A percentile compares a stretch with the other conserved stretches of the same genome.
Evolutionary conservation across 108 stramenopile species (phyloP).

Genomic region (Fistulifera pelliculosa): DNA sequence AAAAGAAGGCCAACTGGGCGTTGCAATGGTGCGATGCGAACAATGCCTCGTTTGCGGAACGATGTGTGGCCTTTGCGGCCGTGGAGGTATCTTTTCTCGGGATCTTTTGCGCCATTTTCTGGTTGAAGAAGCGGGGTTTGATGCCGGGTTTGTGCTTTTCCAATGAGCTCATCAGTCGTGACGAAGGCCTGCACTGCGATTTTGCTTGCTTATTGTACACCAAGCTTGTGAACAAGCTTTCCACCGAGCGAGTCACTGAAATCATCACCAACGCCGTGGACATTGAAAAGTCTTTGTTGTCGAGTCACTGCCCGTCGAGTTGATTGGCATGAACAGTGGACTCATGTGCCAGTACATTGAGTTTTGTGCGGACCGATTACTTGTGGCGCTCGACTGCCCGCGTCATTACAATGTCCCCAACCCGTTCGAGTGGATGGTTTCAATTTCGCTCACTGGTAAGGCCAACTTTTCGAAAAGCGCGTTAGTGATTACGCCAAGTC

Average conservation of each 20-base stretch:
- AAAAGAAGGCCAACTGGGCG: conserved; percentile 98
- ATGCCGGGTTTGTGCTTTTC: conserved; percentile 99
- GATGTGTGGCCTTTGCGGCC: conserved; percentile 97
- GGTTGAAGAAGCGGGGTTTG: conserved; percentile 99
- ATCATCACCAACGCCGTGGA: conserved; percentile 90
- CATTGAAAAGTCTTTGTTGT: conserved; percentile 97
- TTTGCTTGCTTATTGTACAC: conserved; percentile 92
- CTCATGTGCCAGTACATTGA: conserved; percentile 99
- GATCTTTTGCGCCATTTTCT: conserved; percentile 98
- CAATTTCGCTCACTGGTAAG: conserved; percentile 98
- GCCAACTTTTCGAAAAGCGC: conserved; percentile 96
- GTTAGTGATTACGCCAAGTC: conserved; percentile 95
- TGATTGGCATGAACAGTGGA: conserved; percentile 98
- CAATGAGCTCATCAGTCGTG: conserved; percentile 97
- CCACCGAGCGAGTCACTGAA: conserved; percentile 63
- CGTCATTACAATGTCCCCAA: conserved; percentile 84
- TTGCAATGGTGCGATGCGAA: conserved; percentile 90
- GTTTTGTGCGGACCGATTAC: conserved; percentile 97
- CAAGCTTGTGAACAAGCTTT: conserved; percentile 79
- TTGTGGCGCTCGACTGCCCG: conserved; percentile 76
- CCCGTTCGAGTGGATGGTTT: conserved; percentile 99
- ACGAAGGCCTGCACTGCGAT: conserved; percentile 96
- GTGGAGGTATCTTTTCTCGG: conserved; percentile 99
- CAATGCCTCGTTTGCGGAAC: conserved; percentile 93
- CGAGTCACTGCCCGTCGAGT: conserved; percentile 95